A percentile compares a stretch with the other conserved stretches of the same genome.
These are phyloP conservation scores for Monilinia fructicola DNA, from an alignment of 2,329 filamentous ascomycete genomes.

Conservation along the genomic window DNA sequence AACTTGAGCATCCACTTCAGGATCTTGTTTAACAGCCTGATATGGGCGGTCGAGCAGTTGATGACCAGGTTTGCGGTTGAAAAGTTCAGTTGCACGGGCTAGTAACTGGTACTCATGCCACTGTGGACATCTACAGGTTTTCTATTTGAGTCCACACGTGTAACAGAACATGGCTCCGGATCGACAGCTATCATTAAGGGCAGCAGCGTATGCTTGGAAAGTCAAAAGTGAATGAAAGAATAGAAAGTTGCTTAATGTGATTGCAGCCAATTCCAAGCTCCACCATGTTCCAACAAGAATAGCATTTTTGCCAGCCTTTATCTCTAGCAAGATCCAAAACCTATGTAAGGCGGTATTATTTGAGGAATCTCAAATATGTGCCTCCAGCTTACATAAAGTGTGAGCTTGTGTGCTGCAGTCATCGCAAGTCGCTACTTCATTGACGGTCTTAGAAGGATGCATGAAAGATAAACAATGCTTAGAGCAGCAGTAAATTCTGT, in stretches of 20 bases:
- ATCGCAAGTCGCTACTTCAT: constrained; percentile 45
- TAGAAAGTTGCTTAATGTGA: constrained; percentile 54
- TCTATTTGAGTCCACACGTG: constrained; percentile 47
- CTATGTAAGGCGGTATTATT: constrained; percentile 45
- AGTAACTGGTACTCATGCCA: constrained; percentile 44
- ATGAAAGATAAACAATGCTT: constrained; percentile 51
- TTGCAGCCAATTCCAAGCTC: constrained; percentile 53
- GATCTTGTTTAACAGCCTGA: not conserved
- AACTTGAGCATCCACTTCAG: constrained; percentile 41
- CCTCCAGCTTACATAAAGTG: constrained; percentile 48
- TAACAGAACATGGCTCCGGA: constrained; percentile 54
- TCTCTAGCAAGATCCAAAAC: constrained; percentile 45
- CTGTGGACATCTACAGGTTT: constrained; percentile 43
- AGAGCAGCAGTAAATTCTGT: constrained; percentile 53
- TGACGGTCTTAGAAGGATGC: constrained; percentile 37
- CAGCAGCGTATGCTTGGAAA: constrained; percentile 16
- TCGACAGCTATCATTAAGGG: constrained; percentile 42
- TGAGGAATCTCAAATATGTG: constrained; percentile 51
- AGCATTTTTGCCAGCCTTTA: constrained; percentile 54
- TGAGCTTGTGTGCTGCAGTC: constrained; percentile 50
- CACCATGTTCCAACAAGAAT: constrained; percentile 48
- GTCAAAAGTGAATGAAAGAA: not conserved
- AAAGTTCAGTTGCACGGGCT: constrained; percentile 41
- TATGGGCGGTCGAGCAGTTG: not conserved
- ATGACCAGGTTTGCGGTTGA: constrained; percentile 30